Evolutionary conservation across 305 asterid genomes (phyloP).

Genomic region (Ruellia speciosa): DNA sequence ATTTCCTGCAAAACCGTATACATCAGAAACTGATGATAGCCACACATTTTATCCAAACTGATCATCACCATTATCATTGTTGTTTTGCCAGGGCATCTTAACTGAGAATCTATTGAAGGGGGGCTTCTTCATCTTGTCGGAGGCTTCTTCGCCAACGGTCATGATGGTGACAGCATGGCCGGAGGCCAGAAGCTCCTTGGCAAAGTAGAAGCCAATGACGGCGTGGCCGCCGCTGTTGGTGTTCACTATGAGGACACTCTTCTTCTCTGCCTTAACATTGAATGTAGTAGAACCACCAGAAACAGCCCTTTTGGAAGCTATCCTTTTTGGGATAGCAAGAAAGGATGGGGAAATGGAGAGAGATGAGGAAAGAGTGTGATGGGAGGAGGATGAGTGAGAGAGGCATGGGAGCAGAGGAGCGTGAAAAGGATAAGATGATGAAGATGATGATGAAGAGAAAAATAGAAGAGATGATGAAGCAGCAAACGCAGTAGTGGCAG

Average conservation of each 20-base stretch:
- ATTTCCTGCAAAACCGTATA: conserved; percentile 56
- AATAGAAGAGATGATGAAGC: conserved; percentile 41
- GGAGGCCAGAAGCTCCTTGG: conserved; percentile 69
- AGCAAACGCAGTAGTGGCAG: conserved; percentile 52
- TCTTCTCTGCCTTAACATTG: conserved; percentile 66
- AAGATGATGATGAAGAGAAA: conserved; percentile 33
- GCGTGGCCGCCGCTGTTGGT: conserved; percentile 96
- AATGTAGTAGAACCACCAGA: conserved; percentile 23
- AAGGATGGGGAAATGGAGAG: conserved; percentile 51
- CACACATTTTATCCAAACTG: not conserved
- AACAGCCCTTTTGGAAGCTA: conserved; percentile 25
- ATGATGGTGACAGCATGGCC: conserved; percentile 71
- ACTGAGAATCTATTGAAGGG: conserved; percentile 93
- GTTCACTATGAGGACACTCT: conserved; percentile 74
- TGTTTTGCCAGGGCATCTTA: conserved; percentile 15
- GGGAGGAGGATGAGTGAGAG: conserved; percentile 31
- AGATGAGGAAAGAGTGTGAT: conserved; percentile 39
- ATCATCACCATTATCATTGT: not conserved
- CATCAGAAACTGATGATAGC: not conserved
- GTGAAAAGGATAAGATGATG: conserved; percentile 35
- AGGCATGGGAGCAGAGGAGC: conserved; percentile 29
- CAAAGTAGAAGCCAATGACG: conserved; percentile 81
- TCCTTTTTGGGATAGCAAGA: conserved; percentile 19
- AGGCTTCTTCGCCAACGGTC: conserved; percentile 78
- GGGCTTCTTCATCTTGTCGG: conserved; percentile 97